Percentiles rank a stretch among this genome's conserved stretches.
phyloP scores from a whole-genome alignment of 2,329 filamentous ascomycete genomes.

The Pseudogymnoascus sp. region DNA sequence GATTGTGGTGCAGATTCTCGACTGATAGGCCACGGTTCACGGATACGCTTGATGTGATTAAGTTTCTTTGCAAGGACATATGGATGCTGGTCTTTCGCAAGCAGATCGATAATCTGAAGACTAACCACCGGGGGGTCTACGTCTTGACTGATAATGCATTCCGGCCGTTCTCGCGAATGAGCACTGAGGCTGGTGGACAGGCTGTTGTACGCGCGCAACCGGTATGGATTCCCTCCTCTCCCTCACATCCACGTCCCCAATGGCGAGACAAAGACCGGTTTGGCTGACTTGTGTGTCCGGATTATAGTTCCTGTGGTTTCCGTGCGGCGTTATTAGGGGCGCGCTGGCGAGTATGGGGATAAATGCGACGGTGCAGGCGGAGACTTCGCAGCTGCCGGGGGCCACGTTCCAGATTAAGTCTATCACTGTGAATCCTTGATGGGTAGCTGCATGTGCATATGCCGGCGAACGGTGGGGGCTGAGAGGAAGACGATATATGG shows the following conservation, averaged over 20 bases:
- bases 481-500: background rate
- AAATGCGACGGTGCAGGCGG: conserved; percentile 83
- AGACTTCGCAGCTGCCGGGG: conserved; percentile 75
- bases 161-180: conserved; percentile 83
- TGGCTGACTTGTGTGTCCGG: conserved; percentile 4
- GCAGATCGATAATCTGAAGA: conserved; percentile 97
- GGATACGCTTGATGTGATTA: conserved; percentile 91
- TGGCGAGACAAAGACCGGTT: conserved; percentile 17
- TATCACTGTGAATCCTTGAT: conserved; percentile 54
- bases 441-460: background rate
- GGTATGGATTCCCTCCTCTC: conserved; percentile 44
- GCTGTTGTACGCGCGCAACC: conserved; percentile 70
- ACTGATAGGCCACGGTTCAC: conserved; percentile 79
- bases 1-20: conserved; percentile 54
- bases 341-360: conserved; percentile 90
- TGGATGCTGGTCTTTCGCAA: conserved; percentile 94
- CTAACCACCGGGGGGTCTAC: conserved; percentile 95
- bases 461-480: background rate
- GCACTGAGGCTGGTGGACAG: conserved; percentile 67
- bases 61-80: conserved; percentile 97
- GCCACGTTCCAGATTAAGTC: conserved; percentile 97
- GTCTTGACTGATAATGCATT: conserved; percentile 92
- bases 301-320: conserved; percentile 82
- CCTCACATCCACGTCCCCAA: background rate
- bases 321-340: conserved; percentile 84